phyloP scores from a whole-genome alignment of 352 stramenopile genomes.

The Elongisporangium anandrum region DNA sequence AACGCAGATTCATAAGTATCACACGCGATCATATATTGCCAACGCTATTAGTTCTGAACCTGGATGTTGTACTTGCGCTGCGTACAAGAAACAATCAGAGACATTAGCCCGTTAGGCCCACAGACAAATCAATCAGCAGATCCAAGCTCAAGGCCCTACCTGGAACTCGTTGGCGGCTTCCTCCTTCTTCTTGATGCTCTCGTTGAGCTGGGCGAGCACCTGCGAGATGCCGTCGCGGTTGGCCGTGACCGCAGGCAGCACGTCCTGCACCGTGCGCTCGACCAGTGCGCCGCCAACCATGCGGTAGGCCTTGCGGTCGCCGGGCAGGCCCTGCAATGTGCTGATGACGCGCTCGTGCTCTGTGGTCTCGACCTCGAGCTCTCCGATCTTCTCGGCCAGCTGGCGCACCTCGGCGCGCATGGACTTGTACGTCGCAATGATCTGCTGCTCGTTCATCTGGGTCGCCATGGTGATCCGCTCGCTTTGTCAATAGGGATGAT shows the following conservation, averaged over 20 bases:
- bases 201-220: conserved; percentile 68
- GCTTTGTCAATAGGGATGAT: neutral
- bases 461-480: conserved; percentile 28
- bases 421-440: conserved; percentile 84
- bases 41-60: conserved; percentile 53
- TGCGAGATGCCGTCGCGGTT: conserved; percentile 81
- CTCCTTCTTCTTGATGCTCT: conserved; percentile 84
- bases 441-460: conserved; percentile 81
- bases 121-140: neutral
- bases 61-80: conserved; percentile 87
- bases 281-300: conserved; percentile 96
- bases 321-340: conserved; percentile 69
- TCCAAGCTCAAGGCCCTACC: too few relatives aligned
- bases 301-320: conserved; percentile 89
- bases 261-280: conserved; percentile 94
- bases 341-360: conserved; percentile 85
- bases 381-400: conserved; percentile 79
- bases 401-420: conserved; percentile 80
- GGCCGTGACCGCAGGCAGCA: conserved; percentile 88
- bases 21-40: conserved; percentile 1
- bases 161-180: conserved; percentile 78
- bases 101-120: conserved; percentile 1
- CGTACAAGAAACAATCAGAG: neutral
- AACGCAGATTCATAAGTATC: neutral
- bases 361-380: conserved; percentile 79